Conservation (phyloP, 495 filamentous ascomycete genomes). For the Podospora fimiseda region DNA sequence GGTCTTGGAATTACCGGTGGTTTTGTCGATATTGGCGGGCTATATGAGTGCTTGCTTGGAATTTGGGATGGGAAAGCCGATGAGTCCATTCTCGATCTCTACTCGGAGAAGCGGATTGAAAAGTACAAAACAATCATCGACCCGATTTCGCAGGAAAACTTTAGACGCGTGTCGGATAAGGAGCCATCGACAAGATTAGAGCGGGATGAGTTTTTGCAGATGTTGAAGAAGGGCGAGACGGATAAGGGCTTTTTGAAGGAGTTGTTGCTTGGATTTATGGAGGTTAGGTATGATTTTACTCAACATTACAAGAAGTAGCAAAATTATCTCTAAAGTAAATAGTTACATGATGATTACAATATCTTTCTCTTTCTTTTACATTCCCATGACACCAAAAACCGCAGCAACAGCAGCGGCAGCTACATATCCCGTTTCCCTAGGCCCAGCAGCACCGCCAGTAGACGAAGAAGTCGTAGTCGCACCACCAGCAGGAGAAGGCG, state of each 20-base stretch:
- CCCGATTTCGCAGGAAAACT: conserved; percentile 50
- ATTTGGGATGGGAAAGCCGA: conserved; percentile 50
- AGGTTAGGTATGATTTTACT: conserved; percentile 38
- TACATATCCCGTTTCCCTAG: not conserved
- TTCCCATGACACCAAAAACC: not conserved
- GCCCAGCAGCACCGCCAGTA: not conserved
- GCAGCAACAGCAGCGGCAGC: not conserved
- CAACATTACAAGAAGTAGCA: conserved; percentile 30
- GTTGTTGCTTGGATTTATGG: conserved; percentile 25
- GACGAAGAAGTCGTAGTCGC: not conserved
- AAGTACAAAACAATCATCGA: conserved; percentile 53
- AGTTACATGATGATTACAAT: no score
- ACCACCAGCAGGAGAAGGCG: not conserved
- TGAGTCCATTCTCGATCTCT: conserved; percentile 50
- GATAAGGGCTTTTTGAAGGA: conserved; percentile 24
- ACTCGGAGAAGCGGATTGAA: conserved; percentile 49
- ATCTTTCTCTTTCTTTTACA: not conserved
- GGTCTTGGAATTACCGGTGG: conserved; percentile 58
- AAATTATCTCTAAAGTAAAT: no score
- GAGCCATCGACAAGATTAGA: conserved; percentile 31
- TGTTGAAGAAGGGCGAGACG: conserved; percentile 29
- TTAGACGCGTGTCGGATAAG: conserved; percentile 33
- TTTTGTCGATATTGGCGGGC: conserved; percentile 52
- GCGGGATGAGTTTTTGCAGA: conserved; percentile 35
- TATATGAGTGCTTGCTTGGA: conserved; percentile 52